Percentiles rank a stretch among this genome's conserved stretches.
Evolutionary conservation across 495 filamentous ascomycete genomes (phyloP).

Genomic region (Neurospora tetrasperma): DNA sequence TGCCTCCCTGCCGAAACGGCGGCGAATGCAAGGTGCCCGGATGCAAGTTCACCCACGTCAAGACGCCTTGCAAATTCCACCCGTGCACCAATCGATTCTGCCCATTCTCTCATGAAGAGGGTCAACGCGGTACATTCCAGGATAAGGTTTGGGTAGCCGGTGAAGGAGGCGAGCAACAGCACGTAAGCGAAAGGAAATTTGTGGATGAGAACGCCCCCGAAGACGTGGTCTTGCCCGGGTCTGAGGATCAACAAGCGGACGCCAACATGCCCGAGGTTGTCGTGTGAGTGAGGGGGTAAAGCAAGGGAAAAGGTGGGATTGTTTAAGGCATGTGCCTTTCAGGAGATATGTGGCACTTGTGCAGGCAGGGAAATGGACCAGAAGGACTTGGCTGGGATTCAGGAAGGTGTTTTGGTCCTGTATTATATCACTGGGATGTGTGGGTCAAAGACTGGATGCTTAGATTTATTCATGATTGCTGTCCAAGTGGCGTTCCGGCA

Average conservation of each 20-base stretch:
- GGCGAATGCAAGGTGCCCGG: conserved; percentile 73
- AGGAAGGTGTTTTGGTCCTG: conserved; percentile 10
- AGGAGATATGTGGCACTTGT: not conserved
- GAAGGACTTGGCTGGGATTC: conserved; percentile 1
- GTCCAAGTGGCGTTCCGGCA: conserved; percentile 14
- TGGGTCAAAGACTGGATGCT: not conserved
- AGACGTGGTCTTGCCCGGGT: conserved; percentile 68
- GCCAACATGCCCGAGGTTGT: conserved; percentile 16
- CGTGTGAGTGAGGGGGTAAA: conserved; percentile 8
- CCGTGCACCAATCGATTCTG: conserved; percentile 82
- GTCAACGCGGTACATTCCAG: conserved; percentile 67
- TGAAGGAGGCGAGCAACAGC: conserved; percentile 35
- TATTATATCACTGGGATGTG: conserved; percentile 15
- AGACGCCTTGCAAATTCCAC: conserved; percentile 78
- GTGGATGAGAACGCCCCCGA: conserved; percentile 57
- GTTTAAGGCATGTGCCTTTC: not conserved
- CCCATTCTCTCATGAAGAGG: conserved; percentile 84
- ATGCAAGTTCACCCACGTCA: conserved; percentile 83
- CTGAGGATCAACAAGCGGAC: conserved; percentile 19
- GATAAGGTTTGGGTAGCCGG: conserved; percentile 86
- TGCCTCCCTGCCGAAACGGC: conserved; percentile 77
- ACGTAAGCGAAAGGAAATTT: conserved; percentile 90
- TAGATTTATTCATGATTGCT: conserved; percentile 2
- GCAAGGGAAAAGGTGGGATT: not conserved
- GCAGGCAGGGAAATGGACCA: conserved; percentile 1